These are phyloP conservation scores for Neodidymelliopsis sp. DNA, from an alignment of 2,329 filamentous ascomycete genomes.

Conservation along the genomic window DNA sequence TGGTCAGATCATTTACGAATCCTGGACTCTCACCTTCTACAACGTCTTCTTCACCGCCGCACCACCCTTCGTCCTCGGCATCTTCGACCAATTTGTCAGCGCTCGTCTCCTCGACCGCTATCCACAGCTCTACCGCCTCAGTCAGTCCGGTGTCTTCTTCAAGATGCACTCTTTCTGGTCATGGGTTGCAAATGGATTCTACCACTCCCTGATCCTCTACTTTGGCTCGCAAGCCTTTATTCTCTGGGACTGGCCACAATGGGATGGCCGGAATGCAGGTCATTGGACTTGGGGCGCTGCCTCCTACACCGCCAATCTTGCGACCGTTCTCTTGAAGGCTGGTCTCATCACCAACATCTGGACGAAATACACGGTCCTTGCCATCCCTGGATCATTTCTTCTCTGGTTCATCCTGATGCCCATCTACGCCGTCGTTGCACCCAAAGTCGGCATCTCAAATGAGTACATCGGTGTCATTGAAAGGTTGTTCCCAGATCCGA, in stretches of 20 bases:
- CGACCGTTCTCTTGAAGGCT: conserved; percentile 93
- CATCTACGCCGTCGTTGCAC: conserved; percentile 84
- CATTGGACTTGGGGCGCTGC: conserved; percentile 98
- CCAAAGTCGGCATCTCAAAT: conserved; percentile 78
- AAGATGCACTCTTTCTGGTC: conserved; percentile 88
- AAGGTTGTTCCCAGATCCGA: conserved; percentile 77
- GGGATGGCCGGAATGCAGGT: conserved; percentile 81
- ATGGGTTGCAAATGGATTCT: conserved; percentile 94
- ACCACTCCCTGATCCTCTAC: conserved; percentile 94
- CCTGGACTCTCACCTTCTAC: conserved; percentile 99
- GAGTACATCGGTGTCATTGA: conserved; percentile 89
- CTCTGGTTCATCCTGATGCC: conserved; percentile 93
- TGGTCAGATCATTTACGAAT: conserved; percentile 97
- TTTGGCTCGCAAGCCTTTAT: conserved; percentile 83
- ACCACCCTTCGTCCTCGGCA: conserved; percentile 91
- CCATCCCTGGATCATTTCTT: conserved; percentile 90
- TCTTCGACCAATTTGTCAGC: conserved; percentile 97
- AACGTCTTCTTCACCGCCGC: conserved; percentile 98
- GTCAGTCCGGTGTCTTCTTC: conserved; percentile 94
- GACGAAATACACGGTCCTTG: conserved; percentile 97
- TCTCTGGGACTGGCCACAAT: conserved; percentile 77
- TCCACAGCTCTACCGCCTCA: conserved; percentile 92
- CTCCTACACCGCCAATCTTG: conserved; percentile 92
- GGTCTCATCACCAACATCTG: conserved; percentile 95
- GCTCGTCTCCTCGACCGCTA: conserved; percentile 93